Percentiles rank a stretch among this genome's conserved stretches.
Conservation (phyloP, 2,329 filamentous ascomycete species). For the Cytospora mali region DNA sequence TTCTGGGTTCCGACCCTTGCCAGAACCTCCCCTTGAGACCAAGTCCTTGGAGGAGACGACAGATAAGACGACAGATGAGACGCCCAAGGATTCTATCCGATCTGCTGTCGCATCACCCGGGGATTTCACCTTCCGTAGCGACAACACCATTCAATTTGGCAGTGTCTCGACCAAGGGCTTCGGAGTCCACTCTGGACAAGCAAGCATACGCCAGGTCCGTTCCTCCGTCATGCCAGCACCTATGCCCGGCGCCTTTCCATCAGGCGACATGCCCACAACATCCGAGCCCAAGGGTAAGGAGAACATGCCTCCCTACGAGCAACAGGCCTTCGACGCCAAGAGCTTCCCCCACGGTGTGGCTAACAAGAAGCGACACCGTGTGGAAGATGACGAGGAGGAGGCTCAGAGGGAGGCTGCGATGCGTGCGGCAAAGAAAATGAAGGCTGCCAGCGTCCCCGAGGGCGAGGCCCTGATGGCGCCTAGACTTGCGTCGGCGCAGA, state of each 20-base stretch:
- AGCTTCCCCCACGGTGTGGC: conserved; percentile 63
- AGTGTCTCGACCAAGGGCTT: conserved; percentile 53
- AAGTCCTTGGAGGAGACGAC: conserved; percentile 2
- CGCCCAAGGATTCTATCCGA: conserved; percentile 1
- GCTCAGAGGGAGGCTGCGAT: conserved; percentile 50
- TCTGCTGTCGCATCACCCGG: conserved; percentile 48
- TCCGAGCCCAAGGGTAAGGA: conserved; percentile 54
- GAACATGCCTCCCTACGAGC: conserved; percentile 47
- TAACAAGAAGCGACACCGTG: conserved; percentile 68
- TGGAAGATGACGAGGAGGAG: conserved; percentile 59
- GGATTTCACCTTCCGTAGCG: conserved; percentile 67
- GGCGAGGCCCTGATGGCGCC: conserved; percentile 57
- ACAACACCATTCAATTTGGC: conserved; percentile 64
- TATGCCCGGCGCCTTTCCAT: conserved; percentile 62
- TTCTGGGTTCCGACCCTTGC: conserved; percentile 39
- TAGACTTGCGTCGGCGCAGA: conserved; percentile 38
- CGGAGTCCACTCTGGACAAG: conserved; percentile 59
- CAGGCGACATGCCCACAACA: conserved; percentile 33
- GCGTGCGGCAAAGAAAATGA: conserved; percentile 62
- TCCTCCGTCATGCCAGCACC: conserved; percentile 48
- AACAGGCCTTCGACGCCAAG: conserved; percentile 36
- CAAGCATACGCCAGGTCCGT: conserved; percentile 63
- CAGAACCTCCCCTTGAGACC: conserved; percentile 33
- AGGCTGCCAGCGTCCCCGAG: conserved; percentile 51
- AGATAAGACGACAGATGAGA: conserved; percentile 7